phyloP scores from a whole-genome alignment of 208 protist genomes.

The Wallacemonas sp. region DNA sequence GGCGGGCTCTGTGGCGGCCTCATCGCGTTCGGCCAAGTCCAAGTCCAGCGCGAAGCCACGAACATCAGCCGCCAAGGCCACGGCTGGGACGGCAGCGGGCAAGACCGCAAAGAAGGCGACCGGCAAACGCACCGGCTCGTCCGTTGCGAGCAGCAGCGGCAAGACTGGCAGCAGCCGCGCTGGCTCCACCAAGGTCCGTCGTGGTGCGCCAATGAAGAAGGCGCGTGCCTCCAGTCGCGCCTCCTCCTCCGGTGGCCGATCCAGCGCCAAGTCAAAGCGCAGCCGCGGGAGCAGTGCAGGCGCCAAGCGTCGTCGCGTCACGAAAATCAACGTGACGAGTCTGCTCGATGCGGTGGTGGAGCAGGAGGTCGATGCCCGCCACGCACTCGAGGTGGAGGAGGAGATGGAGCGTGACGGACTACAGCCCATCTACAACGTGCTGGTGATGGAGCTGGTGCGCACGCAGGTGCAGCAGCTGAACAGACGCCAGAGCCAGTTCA shows the following conservation, averaged over 20 bases:
- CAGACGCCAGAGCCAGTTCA: slow-evolving; percentile 51
- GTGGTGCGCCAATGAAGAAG: slow-evolving; percentile 5
- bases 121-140: not conserved
- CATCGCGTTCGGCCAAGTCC: not conserved
- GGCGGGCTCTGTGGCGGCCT: not conserved
- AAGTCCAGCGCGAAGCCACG: not conserved
- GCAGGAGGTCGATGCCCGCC: slow-evolving; percentile 40
- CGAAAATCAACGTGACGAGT: slow-evolving; percentile 10
- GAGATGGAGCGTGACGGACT: slow-evolving; percentile 47
- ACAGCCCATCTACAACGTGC: slow-evolving; percentile 64
- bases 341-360: slow-evolving; percentile 29
- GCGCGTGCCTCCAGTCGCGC: not conserved
- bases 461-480: slow-evolving; percentile 64
- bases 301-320: slow-evolving; percentile 4
- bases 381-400: slow-evolving; percentile 45
- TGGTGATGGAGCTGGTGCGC: slow-evolving; percentile 74
- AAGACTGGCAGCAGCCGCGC: not conserved
- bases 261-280: not conserved
- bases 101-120: slow-evolving; percentile 7
- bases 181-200: slow-evolving; percentile 2
- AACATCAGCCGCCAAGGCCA: not conserved
- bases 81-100: not conserved
- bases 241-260: not conserved
- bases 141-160: not conserved
- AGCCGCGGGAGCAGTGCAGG: not conserved